Conservation (phyloP, 2,329 filamentous ascomycete species). For the Cordyceps militaris region DNA sequence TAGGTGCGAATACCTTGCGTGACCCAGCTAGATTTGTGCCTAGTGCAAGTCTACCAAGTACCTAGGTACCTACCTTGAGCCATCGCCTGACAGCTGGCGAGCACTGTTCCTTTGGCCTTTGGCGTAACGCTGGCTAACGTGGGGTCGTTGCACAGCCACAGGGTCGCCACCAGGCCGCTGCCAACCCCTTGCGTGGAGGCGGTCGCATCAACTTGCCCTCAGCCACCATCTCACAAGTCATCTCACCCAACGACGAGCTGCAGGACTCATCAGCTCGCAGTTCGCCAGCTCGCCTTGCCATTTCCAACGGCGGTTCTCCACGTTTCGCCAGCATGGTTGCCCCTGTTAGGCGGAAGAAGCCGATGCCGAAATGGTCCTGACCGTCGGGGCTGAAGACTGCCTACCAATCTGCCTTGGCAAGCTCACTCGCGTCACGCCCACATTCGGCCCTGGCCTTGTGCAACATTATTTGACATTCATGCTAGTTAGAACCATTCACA, state of each 20-base stretch:
- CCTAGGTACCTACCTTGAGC: no score
- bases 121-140: neutral
- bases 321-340: neutral
- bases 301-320: neutral
- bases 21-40: no score
- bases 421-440: neutral
- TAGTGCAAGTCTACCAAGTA: no score
- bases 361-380: neutral
- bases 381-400: neutral
- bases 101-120: no score
- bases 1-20: no score
- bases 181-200: neutral
- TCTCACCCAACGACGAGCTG: neutral
- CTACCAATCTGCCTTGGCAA: slow-evolving; percentile 7
- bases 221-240: neutral
- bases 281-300: neutral
- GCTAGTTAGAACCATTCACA: neutral
- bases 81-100: no score
- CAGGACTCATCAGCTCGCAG: neutral
- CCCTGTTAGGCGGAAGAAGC: neutral
- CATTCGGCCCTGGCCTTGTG: neutral
- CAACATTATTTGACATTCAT: neutral
- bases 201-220: neutral
- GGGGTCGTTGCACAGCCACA: slow-evolving; percentile 3
- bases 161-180: neutral